Evolutionary conservation across 805 yeast species (phyloP).

Genomic region (Metschnikowia shivogae): DNA sequence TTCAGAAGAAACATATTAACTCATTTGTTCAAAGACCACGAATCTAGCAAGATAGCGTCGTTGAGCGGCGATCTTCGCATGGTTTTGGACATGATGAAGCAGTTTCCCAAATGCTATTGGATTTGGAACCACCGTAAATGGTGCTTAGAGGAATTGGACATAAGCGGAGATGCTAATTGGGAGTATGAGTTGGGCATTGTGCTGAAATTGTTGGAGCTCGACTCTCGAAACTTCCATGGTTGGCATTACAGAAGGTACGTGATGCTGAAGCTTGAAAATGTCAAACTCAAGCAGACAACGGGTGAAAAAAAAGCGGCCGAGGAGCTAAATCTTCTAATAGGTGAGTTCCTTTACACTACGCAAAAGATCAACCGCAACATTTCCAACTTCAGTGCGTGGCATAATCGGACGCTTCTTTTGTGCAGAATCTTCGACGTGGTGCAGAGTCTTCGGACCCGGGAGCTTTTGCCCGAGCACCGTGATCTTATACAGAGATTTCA

Average conservation of each 20-base stretch:
- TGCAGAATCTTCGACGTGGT: constrained; percentile 41
- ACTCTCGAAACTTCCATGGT: constrained; percentile 87
- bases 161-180: constrained; percentile 58
- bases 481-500: constrained; percentile 23
- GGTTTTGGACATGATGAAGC: constrained; percentile 52
- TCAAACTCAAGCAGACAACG: neutral
- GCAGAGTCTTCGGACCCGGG: neutral
- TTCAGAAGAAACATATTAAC: constrained; percentile 69
- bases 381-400: constrained; percentile 96
- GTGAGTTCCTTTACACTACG: constrained; percentile 78
- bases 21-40: constrained; percentile 21
- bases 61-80: constrained; percentile 59
- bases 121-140: constrained; percentile 92
- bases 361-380: constrained; percentile 74
- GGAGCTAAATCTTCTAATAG: constrained; percentile 15
- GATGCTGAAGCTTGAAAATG: constrained; percentile 38
- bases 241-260: constrained; percentile 90
- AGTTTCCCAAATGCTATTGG: constrained; percentile 91
- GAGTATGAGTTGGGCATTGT: constrained; percentile 66
- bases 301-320: neutral
- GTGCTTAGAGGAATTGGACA: constrained; percentile 50
- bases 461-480: constrained; percentile 1
- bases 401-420: constrained; percentile 72
- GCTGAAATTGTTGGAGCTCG: constrained; percentile 61
- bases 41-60: constrained; percentile 8